Percentiles rank a stretch among this genome's conserved stretches.
These are phyloP conservation scores for Alternaria brassicicola DNA, from an alignment of 2,329 filamentous ascomycete genomes.

Conservation along the genomic window DNA sequence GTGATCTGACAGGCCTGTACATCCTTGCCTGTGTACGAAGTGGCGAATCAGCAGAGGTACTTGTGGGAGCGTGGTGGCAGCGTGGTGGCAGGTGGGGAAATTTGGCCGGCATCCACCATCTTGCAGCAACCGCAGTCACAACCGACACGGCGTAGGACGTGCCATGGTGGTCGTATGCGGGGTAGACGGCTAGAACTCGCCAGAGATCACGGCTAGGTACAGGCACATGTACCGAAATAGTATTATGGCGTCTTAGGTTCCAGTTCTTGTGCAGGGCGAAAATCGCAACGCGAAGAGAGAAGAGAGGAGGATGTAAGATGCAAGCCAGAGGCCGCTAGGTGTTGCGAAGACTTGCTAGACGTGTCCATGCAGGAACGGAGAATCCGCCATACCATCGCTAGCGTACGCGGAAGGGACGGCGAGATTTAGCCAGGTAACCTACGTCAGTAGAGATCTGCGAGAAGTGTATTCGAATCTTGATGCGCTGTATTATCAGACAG, in stretches of 20 bases:
- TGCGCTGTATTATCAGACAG: background rate
- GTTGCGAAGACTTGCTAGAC: background rate
- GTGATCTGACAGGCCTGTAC: background rate
- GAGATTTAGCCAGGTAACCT: background rate
- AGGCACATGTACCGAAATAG: background rate
- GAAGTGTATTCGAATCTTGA: background rate
- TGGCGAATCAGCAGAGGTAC: background rate
- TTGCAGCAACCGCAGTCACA: background rate
- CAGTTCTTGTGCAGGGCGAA: background rate
- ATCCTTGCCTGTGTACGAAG: background rate
- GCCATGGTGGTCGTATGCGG: background rate
- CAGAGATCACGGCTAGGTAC: background rate
- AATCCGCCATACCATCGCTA: background rate
- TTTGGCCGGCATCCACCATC: background rate
- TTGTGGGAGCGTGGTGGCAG: background rate
- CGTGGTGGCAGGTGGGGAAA: too few species aligned
- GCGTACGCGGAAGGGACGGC: background rate
- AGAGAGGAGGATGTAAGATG: background rate
- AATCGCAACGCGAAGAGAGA: background rate
- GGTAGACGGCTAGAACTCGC: background rate
- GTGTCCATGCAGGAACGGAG: background rate
- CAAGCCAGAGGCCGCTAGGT: background rate
- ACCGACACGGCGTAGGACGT: background rate
- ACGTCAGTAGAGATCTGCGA: background rate
- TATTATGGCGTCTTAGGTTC: background rate